Percentiles rank a stretch among this genome's conserved stretches.
Evolutionary conservation across 805 yeast genomes (phyloP).

Genomic region (Lipomyces japonicus): DNA sequence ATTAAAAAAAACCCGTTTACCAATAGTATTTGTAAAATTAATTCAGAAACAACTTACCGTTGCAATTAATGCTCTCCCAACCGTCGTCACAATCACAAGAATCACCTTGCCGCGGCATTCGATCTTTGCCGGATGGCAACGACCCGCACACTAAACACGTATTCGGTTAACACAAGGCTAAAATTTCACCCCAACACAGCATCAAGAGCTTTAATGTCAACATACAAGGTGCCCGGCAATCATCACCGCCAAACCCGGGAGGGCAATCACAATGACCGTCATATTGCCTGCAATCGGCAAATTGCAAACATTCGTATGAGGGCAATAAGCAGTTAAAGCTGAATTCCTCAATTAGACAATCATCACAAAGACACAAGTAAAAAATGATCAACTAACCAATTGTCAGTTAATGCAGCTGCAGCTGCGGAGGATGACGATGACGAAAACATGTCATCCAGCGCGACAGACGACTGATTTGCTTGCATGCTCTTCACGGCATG

Average conservation of each 20-base stretch:
- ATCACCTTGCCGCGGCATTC: constrained; percentile 53
- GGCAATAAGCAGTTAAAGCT: constrained; percentile 93
- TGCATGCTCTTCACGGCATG: no score
- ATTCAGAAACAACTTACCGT: constrained; percentile 27
- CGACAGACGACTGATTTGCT: background rate
- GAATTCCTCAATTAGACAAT: background rate
- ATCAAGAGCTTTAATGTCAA: constrained; percentile 27
- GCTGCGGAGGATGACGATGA: background rate
- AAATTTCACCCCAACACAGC: background rate
- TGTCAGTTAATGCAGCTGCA: constrained; percentile 2
- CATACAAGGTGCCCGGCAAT: constrained; percentile 69
- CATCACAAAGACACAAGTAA: background rate
- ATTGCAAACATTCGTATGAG: constrained; percentile 84
- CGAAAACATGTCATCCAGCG: background rate
- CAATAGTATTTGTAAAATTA: background rate
- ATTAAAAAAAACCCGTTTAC: background rate
- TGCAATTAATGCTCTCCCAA: constrained; percentile 95
- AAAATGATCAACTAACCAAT: constrained; percentile 3
- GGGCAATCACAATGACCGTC: constrained; percentile 92
- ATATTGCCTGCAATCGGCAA: constrained; percentile 77
- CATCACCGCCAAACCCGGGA: constrained; percentile 89
- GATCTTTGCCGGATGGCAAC: constrained; percentile 55
- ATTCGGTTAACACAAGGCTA: background rate
- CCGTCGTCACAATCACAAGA: constrained; percentile 76
- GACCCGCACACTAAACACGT: constrained; percentile 63